Evolutionary conservation across 495 filamentous ascomycete species (phyloP), one percentile per base, ranked within the genome.

Genomic region (Bombardia bombarda): DNA sequence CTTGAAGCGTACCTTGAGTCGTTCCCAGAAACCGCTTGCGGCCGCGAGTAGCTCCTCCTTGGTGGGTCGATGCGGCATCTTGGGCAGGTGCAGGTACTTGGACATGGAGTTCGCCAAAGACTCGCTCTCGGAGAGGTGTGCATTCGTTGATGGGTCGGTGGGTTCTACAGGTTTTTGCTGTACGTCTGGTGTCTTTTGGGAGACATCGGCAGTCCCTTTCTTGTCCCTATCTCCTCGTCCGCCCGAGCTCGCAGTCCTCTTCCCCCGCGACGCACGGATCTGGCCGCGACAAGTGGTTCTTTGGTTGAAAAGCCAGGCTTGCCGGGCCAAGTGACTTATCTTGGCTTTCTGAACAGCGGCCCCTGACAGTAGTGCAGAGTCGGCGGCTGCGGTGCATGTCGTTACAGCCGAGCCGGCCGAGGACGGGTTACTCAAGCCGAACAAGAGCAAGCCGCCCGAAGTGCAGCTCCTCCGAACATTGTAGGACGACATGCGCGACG

Each of bases 1-100:
- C 57, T 98, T 98, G 65, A 96, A 95, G 16, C 87, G 80, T 24
- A 97, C 84, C 52, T 84, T 87, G 9, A 95, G 56, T n/a, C 92
- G 77, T 13, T 90, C 84, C 78, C 88, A 87, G 59, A 96, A 95
- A 2, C 90, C 87, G 13, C 80, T 95, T 18, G 92, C 90, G 32
- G 93, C 90, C 23, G 82, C 85, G 28, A 98, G 68, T 39, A 98
- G 76, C 63, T 98, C 90, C 59, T 94, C 89, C 53, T 95, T 95
- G 22, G 83, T 90, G 9, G 92, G 90, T 26, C 88, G 73, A 63
- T 96, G 89, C 17, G 85, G 77, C 57, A 89, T 77, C 40, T 73
- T 66, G 13, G 78, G 79, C 16, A 74, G 61, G 46, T 85, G 84
- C 1, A 90, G 59, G 38, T 72, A 74, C 31, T 72, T 72, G 10